Evolutionary conservation across 768 basidiomycete species (phyloP).

Genomic region (Leccinum truebloodii): DNA sequence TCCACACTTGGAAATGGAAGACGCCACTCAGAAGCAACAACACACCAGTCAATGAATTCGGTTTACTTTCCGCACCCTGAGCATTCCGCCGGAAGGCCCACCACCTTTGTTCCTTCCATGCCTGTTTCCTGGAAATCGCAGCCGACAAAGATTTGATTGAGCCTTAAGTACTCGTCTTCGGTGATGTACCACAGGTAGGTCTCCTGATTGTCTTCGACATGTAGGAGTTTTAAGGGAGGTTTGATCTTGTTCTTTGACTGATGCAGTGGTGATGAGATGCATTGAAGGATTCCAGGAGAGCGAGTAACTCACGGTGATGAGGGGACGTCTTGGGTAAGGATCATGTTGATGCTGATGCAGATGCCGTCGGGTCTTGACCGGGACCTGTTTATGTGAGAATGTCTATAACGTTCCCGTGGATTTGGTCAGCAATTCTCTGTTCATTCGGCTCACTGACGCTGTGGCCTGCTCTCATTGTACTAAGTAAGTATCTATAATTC

Average conservation of each 20-base stretch:
- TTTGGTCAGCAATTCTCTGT: too few relatives aligned
- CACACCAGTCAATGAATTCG: conserved; percentile 18
- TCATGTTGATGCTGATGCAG: neutral
- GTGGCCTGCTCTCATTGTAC: too few relatives aligned
- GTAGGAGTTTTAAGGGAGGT: conserved; percentile 9
- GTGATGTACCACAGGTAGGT: conserved; percentile 21
- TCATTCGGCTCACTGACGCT: too few relatives aligned
- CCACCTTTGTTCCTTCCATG: conserved; percentile 15
- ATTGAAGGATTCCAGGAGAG: neutral
- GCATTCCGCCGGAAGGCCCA: conserved; percentile 11
- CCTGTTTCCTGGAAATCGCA: conserved; percentile 18
- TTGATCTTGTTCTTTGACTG: conserved; percentile 12
- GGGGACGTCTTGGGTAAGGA: conserved; percentile 8
- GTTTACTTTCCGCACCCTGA: conserved; percentile 18
- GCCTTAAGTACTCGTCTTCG: conserved; percentile 18
- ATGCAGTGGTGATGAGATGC: neutral
- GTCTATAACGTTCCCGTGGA: too few relatives aligned
- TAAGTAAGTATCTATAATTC: too few relatives aligned
- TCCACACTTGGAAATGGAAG: conserved; percentile 4
- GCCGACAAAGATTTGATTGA: conserved; percentile 14
- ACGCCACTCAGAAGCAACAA: neutral
- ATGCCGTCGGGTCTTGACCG: too few relatives aligned
- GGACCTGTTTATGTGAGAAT: too few relatives aligned
- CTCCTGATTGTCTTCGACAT: neutral
- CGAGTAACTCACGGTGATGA: conserved; percentile 6